Conservation (phyloP, 169 alveolate genomes). For the Cryptosporidium sp. region DNA sequence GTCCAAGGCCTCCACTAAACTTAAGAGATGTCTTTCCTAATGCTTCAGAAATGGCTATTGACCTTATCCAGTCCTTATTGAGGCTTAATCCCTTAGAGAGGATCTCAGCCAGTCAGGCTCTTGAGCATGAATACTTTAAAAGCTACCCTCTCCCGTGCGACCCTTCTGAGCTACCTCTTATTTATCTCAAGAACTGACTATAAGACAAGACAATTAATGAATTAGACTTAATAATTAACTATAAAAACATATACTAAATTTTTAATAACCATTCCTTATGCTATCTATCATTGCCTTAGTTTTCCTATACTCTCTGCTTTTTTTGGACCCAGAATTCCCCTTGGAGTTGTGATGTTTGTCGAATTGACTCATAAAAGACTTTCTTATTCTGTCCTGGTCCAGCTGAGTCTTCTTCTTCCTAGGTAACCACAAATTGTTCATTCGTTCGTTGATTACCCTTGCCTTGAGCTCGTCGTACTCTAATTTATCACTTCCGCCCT, state of each 20-base stretch:
- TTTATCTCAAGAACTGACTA: not conserved
- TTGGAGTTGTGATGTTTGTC: conserved; percentile 41
- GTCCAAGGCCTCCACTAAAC: conserved; percentile 47
- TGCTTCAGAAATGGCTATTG: conserved; percentile 70
- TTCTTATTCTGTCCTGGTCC: conserved; percentile 28
- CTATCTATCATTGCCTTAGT: conserved; percentile 68
- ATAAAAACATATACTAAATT: not conserved
- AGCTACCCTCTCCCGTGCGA: conserved; percentile 63
- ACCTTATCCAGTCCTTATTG: conserved; percentile 78
- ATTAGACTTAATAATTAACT: not conserved
- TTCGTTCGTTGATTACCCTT: conserved; percentile 3
- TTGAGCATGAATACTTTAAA: conserved; percentile 85
- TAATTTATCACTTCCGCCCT: conserved; percentile 20
- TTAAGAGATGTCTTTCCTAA: conserved; percentile 56
- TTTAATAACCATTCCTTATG: conserved; percentile 25
- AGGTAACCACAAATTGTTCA: conserved; percentile 39
- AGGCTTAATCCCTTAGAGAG: conserved; percentile 85
- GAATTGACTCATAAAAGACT: conserved; percentile 4
- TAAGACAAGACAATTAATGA: not conserved
- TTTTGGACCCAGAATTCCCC: conserved; percentile 56
- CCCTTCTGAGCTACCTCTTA: conserved; percentile 67
- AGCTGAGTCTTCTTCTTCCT: conserved; percentile 14
- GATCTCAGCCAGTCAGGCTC: conserved; percentile 85
- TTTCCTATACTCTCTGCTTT: conserved; percentile 69
- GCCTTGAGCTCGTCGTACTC: conserved; percentile 19